phyloP scores from a whole-genome alignment of 352 stramenopile genomes.

The Peronospora destructor region DNA sequence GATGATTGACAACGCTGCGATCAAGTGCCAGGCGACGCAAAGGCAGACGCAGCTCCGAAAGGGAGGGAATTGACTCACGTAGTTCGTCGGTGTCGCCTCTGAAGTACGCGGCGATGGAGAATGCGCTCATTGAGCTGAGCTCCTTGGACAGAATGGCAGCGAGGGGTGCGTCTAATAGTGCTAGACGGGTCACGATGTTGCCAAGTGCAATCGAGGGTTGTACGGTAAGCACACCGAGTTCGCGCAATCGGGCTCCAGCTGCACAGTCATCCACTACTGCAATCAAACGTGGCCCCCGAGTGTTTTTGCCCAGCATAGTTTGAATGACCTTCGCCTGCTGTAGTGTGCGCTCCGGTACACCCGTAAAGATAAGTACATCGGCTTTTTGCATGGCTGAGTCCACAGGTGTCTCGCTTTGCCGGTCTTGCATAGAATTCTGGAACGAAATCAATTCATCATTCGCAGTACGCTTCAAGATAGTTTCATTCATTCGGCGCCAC shows the following conservation, averaged over 20 bases:
- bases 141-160: conserved; percentile 35
- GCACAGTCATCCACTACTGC: conserved; percentile 40
- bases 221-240: conserved; percentile 53
- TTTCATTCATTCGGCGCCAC: conserved; percentile 58
- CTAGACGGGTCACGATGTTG: conserved; percentile 55
- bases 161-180: conserved; percentile 37
- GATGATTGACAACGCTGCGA: conserved; percentile 57
- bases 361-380: conserved; percentile 56
- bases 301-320: conserved; percentile 33
- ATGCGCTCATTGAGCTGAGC: conserved; percentile 31
- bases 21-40: conserved; percentile 33
- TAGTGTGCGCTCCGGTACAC: conserved; percentile 35
- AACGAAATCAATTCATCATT: conserved; percentile 59
- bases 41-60: conserved; percentile 39
- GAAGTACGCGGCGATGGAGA: conserved; percentile 51
- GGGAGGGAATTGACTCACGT: conserved; percentile 33
- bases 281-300: conserved; percentile 38
- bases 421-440: conserved; percentile 50
- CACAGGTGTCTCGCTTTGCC: conserved; percentile 13
- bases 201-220: conserved; percentile 60
- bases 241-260: conserved; percentile 33
- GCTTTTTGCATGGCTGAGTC: conserved; percentile 32
- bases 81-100: conserved; percentile 21
- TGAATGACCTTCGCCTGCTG: conserved; percentile 50
- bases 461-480: conserved; percentile 42